Conservation (phyloP, 805 yeast species). For the Priceomyces carsonii region DNA sequence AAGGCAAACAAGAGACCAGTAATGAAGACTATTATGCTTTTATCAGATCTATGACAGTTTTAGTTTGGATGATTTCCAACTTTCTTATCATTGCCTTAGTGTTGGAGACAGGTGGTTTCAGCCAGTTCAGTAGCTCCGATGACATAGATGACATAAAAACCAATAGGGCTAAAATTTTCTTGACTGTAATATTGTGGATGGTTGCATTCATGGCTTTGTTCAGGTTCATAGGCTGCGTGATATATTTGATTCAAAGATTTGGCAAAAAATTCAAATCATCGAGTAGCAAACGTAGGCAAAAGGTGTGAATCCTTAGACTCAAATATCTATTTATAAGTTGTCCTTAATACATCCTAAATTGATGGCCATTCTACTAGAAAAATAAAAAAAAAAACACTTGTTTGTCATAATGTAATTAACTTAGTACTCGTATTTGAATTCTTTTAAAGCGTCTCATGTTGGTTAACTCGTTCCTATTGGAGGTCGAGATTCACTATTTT, state of each 20-base stretch:
- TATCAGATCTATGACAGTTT: conserved; percentile 46
- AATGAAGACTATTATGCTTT: conserved; percentile 50
- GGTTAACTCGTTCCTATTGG: too few species aligned
- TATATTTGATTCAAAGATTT: conserved; percentile 45
- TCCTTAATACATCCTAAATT: too few species aligned
- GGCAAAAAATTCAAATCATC: conserved; percentile 21
- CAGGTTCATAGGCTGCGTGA: conserved; percentile 53
- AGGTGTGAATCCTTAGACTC: too few species aligned
- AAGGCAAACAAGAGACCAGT: conserved; percentile 24
- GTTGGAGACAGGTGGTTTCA: conserved; percentile 45
- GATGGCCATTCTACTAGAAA: too few species aligned
- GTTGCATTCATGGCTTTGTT: conserved; percentile 62
- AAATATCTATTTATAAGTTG: too few species aligned
- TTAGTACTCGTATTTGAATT: too few species aligned
- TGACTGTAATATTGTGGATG: conserved; percentile 58
- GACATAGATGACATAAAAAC: conserved; percentile 24
- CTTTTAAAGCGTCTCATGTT: too few species aligned
- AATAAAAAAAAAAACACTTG: too few species aligned
- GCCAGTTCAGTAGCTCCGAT: conserved; percentile 34
- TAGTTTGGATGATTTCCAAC: conserved; percentile 47
- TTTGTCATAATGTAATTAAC: too few species aligned
- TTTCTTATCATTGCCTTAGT: conserved; percentile 43
- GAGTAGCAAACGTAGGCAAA: background rate
- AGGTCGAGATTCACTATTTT: too few species aligned
- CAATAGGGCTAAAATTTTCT: conserved; percentile 41